phyloP scores from a whole-genome alignment of 1,139 yeast species.

The Geotrichum histeridarum region DNA sequence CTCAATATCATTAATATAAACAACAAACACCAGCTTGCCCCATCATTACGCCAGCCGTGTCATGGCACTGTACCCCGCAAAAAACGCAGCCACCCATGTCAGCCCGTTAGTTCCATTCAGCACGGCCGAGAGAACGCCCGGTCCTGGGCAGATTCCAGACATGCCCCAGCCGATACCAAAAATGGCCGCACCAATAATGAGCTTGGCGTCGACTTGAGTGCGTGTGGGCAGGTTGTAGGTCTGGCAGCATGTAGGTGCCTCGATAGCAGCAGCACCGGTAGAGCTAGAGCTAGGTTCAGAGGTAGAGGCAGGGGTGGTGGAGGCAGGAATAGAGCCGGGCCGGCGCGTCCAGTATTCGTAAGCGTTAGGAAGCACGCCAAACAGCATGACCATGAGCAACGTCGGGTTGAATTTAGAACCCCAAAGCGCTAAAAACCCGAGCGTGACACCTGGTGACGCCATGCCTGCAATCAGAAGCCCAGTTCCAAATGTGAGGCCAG shows the following conservation, averaged over 20 bases:
- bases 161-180: slow-evolving; percentile 50
- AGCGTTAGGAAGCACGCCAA: slow-evolving; percentile 44
- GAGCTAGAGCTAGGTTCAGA: too few species aligned
- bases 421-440: slow-evolving; percentile 43
- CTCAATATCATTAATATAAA: not conserved
- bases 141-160: slow-evolving; percentile 47
- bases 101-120: slow-evolving; percentile 27
- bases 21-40: too few species aligned
- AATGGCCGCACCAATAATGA: slow-evolving; percentile 40
- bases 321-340: not conserved
- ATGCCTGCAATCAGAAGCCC: slow-evolving; percentile 46
- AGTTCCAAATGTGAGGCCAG: slow-evolving; percentile 44
- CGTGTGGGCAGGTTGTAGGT: slow-evolving; percentile 20
- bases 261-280: slow-evolving; percentile 10
- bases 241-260: slow-evolving; percentile 18
- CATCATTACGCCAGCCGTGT: not conserved
- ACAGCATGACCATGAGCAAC: slow-evolving; percentile 40
- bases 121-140: slow-evolving; percentile 36
- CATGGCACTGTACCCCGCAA: slow-evolving; percentile 17
- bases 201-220: slow-evolving; percentile 28
- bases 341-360: slow-evolving; percentile 20
- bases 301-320: too few species aligned
- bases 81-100: slow-evolving; percentile 26
- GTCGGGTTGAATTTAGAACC: slow-evolving; percentile 44
- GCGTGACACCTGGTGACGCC: slow-evolving; percentile 42